These are phyloP conservation scores for Tilletia indica DNA, from an alignment of 1,284 basidiomycete genomes.

Conservation along the genomic window DNA sequence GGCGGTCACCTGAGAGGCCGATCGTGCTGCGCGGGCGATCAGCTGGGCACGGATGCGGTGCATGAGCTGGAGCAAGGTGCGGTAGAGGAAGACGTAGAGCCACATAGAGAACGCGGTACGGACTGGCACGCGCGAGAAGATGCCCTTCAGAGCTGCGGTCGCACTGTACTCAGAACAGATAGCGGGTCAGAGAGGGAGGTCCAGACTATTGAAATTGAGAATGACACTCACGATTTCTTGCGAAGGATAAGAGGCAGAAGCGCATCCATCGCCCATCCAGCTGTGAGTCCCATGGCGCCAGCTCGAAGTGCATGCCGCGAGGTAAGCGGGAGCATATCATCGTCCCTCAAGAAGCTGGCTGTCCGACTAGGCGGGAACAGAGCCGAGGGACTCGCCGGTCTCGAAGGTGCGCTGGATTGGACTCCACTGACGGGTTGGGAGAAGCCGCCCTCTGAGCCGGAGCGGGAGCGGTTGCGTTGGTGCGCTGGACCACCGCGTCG, in stretches of 20 bases:
- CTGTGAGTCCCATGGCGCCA: slow-evolving; percentile 31
- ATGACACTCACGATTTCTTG: slow-evolving; percentile 29
- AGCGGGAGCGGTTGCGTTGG: slow-evolving; percentile 7
- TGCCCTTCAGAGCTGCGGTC: slow-evolving; percentile 24
- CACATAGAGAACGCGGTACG: slow-evolving; percentile 30
- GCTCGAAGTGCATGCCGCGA: slow-evolving; percentile 29
- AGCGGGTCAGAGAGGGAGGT: background rate
- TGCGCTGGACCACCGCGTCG: background rate
- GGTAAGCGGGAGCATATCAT: slow-evolving; percentile 27
- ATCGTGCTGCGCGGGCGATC: slow-evolving; percentile 15
- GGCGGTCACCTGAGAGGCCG: background rate
- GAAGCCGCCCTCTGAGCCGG: background rate
- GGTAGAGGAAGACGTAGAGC: slow-evolving; percentile 40
- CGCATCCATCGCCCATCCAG: slow-evolving; percentile 34
- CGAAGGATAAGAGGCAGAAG: slow-evolving; percentile 32
- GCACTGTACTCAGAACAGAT: slow-evolving; percentile 21
- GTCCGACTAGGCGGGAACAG: slow-evolving; percentile 11
- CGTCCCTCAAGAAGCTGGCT: slow-evolving; percentile 13
- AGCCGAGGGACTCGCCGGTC: background rate
- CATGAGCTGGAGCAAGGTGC: slow-evolving; percentile 28
- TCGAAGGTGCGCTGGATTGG: background rate
- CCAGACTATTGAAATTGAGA: background rate
- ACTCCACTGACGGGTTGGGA: slow-evolving; percentile 6
- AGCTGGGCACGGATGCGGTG: slow-evolving; percentile 27
- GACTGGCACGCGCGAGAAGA: slow-evolving; percentile 31